Evolutionary conservation across 1,284 basidiomycete species (phyloP), one percentile per base, ranked within the genome.

Genomic region (Phlebopus sp.): DNA sequence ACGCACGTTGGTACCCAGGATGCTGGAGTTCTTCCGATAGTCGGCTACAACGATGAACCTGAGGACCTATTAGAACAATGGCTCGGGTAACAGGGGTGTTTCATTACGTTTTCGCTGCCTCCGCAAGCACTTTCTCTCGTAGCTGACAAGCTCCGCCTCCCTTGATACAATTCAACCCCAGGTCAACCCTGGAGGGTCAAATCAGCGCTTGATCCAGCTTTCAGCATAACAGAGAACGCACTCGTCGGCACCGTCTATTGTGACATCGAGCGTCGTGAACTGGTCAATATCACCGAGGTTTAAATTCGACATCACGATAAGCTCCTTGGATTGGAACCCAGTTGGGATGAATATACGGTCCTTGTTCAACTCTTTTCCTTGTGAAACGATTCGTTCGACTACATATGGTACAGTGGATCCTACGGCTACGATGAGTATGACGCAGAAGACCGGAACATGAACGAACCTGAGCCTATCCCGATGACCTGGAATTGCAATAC

Each of bases 391-490:
- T 35, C 95, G 80, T 61, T 99, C 95, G 31, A 99, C 94, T 46
- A 97, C 95, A 64, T 97, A 99, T 1, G 95, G 95, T 0, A 99
- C 96, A 0, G 97, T 99, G 1, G 94, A 97, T 27, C 96, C 91
- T 82, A 53, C 17, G 18, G 34, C 35, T 35, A 38, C 30, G 34
- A 8, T 25, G 35, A 32, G 23, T 35, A 50, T 41, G 50, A 42
- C 44, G 39, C 37, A n/a, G 14, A 23, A 21, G 10, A 37, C 27
- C 14, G 11, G 18, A 3, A 25, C 11, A 25, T 44, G 5, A 7
- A 39, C 66, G 37, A 59, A 86, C 86, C 92, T 52, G 87, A 93
- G 42, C 93, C 93, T 58, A 97, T 90, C 23, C 92, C 93, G 53
- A 96, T 91, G 49, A 94, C 75, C 91, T 93, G 54, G 13, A 42